Evolutionary conservation across 805 yeast species (phyloP).

Genomic region (Myxozyma vanderwaltii): DNA sequence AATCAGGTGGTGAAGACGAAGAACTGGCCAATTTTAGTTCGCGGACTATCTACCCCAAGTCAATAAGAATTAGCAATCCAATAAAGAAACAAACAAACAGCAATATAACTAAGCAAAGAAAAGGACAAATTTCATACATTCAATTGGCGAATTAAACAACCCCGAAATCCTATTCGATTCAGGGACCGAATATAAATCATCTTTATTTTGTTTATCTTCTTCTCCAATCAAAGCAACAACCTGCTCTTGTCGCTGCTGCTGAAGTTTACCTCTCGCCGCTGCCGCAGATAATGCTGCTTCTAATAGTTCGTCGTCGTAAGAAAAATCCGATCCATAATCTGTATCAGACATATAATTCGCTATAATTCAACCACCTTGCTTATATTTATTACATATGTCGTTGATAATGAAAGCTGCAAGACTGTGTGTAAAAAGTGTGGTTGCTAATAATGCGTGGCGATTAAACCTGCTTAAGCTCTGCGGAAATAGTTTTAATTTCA

Average conservation of each 20-base stretch:
- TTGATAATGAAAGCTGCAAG: no score
- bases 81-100: background rate
- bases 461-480: no score
- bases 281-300: background rate
- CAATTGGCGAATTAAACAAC: background rate
- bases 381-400: background rate
- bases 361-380: no score
- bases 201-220: background rate
- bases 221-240: background rate
- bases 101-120: background rate
- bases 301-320: constrained; percentile 5
- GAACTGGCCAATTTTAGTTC: background rate
- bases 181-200: background rate
- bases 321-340: constrained; percentile 4
- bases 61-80: background rate
- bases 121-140: constrained; percentile 5
- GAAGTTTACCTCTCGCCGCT: background rate
- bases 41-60: constrained; percentile 4
- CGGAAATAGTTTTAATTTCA: no score
- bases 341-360: constrained; percentile 1
- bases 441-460: background rate
- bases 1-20: background rate
- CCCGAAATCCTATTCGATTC: background rate
- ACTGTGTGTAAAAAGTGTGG: no score
- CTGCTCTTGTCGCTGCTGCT: background rate